Evolutionary conservation across 352 stramenopile genomes (phyloP), one percentile per base, ranked within the genome.

Genomic region (Pythium aristosporum): DNA sequence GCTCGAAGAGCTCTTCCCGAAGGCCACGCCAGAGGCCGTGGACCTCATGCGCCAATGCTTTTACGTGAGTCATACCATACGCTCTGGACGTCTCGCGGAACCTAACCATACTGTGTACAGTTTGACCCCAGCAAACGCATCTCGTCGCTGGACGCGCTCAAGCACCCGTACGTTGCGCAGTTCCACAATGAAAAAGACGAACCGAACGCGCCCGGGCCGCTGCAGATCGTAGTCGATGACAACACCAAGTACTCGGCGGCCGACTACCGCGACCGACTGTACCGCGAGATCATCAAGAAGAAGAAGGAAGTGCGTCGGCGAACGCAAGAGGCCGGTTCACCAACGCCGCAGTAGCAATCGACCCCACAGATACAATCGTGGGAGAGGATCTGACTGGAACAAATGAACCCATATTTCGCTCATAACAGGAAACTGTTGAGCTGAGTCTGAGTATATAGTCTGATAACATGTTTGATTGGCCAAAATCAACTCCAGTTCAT

Each of bases 101-200:
- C 23, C 13, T 57, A 42, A 42, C 21, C 30, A 9, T 23, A 46
- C 5, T 46, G 39, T 9, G 57, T 32, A n/a, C 69, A 96, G 77
- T 98, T 98, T 68, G 91, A 98, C 70, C 95, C 94, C 9, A 82
- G 72, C 47, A 97, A 98, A 69, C 84, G 96, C 43, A 91, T 97
- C 34, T 81, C 90, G 23, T 86, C 85, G 15, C 78, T 87, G 32
- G 86, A 95, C 25, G 88, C 93, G 13, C 75, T 99, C 63, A 89
- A 92, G 63, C 94, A 99, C 63, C 78, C 92, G 41, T 99, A 97
- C 72, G 89, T 98, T 41, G 80, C 88, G 20, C 89, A 98, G 66
- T 98, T 99, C 72, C 95, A 98, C 76, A 96, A 98, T 62, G 82
- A 93, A n/a, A 96, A 98, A 69, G 87, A 98, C 57, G 96, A 99